These are phyloP conservation scores for Coniella vitis DNA, from an alignment of 2,329 filamentous ascomycete species.

Conservation along the genomic window DNA sequence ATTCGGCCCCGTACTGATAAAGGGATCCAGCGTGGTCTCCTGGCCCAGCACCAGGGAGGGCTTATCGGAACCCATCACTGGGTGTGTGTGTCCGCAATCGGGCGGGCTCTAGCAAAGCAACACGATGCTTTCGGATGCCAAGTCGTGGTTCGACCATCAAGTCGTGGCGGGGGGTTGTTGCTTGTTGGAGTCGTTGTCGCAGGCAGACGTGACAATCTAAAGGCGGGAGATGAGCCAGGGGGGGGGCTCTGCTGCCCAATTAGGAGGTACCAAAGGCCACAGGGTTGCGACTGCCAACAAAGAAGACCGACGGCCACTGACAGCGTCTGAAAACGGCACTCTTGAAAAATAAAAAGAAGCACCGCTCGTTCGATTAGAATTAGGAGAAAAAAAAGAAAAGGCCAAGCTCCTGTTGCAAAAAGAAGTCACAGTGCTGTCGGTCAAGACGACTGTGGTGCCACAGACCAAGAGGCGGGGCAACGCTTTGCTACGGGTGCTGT, in stretches of 20 bases:
- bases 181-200: background rate
- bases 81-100: constrained; percentile 29
- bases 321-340: background rate
- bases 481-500: no score
- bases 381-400: background rate
- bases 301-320: background rate
- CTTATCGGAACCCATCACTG: constrained; percentile 35
- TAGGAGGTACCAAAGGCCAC: background rate
- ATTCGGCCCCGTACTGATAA: constrained; percentile 38
- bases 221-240: background rate
- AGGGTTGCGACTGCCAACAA: background rate
- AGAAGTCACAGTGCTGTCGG: constrained; percentile 11
- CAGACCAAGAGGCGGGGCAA: no score
- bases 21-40: constrained; percentile 45
- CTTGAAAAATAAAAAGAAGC: background rate
- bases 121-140: constrained; percentile 14
- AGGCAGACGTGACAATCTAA: background rate
- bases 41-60: constrained; percentile 33
- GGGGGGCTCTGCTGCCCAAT: background rate
- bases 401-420: background rate
- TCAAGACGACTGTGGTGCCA: constrained; percentile 15
- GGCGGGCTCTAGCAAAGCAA: constrained; percentile 8
- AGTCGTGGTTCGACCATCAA: constrained; percentile 13
- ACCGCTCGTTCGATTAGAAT: background rate
- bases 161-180: no score